phyloP scores from a whole-genome alignment of 1,139 yeast genomes.

The Magnusiomyces suaveolens region DNA sequence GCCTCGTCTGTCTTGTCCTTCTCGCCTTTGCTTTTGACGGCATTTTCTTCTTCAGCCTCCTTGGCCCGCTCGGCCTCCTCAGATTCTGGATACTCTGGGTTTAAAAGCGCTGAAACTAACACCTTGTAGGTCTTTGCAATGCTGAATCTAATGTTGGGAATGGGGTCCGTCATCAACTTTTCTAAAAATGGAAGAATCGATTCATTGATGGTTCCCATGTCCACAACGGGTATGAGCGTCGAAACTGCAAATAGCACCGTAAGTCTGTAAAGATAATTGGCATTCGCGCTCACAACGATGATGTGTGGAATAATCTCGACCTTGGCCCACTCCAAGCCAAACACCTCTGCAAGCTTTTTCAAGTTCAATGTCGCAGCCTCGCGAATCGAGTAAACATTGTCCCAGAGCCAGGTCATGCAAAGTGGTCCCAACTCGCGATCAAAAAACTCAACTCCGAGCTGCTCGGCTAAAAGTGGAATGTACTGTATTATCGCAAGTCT shows the following conservation, averaged over 20 bases:
- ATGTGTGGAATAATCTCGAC: conserved; percentile 71
- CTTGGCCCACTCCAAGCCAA: conserved; percentile 93
- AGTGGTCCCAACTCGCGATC: conserved; percentile 83
- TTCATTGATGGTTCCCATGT: conserved; percentile 44
- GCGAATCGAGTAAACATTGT: conserved; percentile 89
- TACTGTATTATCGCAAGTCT: conserved; percentile 95
- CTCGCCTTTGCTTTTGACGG: not conserved
- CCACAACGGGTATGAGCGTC: conserved; percentile 52
- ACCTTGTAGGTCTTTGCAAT: conserved; percentile 76
- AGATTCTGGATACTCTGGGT: conserved; percentile 18
- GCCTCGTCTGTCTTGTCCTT: not conserved
- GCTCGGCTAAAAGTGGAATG: conserved; percentile 92
- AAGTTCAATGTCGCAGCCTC: conserved; percentile 90
- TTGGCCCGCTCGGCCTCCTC: conserved; percentile 21
- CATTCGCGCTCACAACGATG: conserved; percentile 42
- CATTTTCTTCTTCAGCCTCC: not conserved
- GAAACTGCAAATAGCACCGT: conserved; percentile 86
- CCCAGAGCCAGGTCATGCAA: conserved; percentile 97
- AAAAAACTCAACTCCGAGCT: conserved; percentile 86
- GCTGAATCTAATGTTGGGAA: conserved; percentile 91
- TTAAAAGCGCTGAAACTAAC: conserved; percentile 45
- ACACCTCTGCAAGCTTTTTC: conserved; percentile 68
- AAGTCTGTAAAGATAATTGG: conserved; percentile 79
- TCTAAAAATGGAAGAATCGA: conserved; percentile 73
- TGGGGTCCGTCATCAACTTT: conserved; percentile 64